These are phyloP conservation scores for Groenewaldozyma auringiensis DNA, from an alignment of 1,139 yeast genomes.

Conservation along the genomic window DNA sequence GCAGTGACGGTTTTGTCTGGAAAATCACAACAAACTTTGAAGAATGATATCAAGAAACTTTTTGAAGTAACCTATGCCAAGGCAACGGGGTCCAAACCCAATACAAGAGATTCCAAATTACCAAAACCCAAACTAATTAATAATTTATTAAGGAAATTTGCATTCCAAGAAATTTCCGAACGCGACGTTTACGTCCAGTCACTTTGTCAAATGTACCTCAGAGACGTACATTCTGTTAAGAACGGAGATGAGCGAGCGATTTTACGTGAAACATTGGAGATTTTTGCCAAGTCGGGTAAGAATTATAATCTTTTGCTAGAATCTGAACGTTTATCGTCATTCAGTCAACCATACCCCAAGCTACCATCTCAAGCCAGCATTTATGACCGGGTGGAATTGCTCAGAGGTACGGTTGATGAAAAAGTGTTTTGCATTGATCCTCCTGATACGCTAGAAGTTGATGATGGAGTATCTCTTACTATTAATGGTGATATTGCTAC, in stretches of 20 bases:
- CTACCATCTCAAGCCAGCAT: neutral
- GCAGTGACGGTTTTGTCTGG: neutral
- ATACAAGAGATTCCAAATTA: too few relatives aligned
- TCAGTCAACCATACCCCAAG: neutral
- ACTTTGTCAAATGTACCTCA: neutral
- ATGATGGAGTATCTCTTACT: slow-evolving; percentile 75
- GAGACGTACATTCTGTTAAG: neutral
- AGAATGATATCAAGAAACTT: neutral
- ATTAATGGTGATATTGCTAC: slow-evolving; percentile 33
- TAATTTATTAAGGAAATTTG: neutral
- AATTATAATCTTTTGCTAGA: neutral
- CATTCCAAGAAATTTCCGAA: neutral
- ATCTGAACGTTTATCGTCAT: neutral
- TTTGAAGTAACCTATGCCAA: neutral
- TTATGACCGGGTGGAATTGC: neutral
- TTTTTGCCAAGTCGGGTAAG: neutral
- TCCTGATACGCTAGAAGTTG: slow-evolving; percentile 78
- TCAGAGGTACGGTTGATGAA: neutral
- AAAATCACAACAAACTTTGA: neutral
- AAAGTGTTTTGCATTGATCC: slow-evolving; percentile 77
- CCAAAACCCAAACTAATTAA: neutral
- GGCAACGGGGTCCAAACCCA: too few relatives aligned
- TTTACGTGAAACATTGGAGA: neutral
- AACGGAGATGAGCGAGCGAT: neutral
- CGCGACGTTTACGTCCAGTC: neutral